Percentiles rank a stretch among this genome's conserved stretches.
Evolutionary conservation across 129 eudicot species (phyloP).

Genomic region (Sambucus nigra): DNA sequence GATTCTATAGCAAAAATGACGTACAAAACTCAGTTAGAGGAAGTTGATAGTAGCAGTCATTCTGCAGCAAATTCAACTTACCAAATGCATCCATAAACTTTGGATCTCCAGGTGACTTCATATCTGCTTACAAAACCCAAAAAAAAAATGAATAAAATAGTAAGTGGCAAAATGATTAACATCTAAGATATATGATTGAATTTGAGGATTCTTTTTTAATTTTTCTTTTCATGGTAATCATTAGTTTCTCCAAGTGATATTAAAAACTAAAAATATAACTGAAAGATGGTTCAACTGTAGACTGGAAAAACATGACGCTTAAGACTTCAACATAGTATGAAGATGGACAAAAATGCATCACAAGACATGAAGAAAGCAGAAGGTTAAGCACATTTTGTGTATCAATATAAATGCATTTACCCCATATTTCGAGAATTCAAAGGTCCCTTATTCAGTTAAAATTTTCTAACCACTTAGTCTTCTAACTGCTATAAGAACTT

Average conservation of each 20-base stretch:
- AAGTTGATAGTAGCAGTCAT: background rate
- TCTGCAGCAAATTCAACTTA: constrained; percentile 22
- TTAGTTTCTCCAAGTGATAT: background rate
- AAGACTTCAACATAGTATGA: background rate
- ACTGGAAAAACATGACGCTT: background rate
- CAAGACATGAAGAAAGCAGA: background rate
- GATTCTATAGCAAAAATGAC: background rate
- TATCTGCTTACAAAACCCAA: constrained; percentile 40
- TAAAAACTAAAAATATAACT: no score
- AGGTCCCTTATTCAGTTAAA: no score
- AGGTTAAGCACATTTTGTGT: no score
- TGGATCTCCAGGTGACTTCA: constrained; percentile 74
- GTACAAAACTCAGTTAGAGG: background rate
- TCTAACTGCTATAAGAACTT: no score
- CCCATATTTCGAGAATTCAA: background rate
- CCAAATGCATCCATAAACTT: constrained; percentile 94
- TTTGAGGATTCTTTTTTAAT: no score
- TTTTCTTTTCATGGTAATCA: no score
- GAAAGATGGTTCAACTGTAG: background rate
- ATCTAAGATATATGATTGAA: no score
- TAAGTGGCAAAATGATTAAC: no score
- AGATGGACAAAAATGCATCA: background rate
- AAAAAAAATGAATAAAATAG: background rate
- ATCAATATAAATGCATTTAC: background rate
- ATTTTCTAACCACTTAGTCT: no score